Percentiles rank a stretch among this genome's conserved stretches.
Conservation (phyloP, 2,329 filamentous ascomycete species). For the Rhinocladiella similis region DNA sequence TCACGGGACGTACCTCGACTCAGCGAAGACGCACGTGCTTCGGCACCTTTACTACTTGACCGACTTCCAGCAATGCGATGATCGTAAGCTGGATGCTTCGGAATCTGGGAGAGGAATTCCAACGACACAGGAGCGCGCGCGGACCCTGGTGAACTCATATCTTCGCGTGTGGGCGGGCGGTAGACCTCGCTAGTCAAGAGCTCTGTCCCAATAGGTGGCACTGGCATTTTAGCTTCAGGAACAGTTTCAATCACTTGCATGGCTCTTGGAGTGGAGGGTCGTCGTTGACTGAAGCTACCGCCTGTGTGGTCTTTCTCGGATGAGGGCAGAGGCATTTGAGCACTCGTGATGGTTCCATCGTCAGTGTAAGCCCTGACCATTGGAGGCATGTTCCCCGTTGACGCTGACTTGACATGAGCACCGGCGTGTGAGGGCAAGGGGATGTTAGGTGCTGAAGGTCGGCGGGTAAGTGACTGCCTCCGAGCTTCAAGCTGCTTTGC, state of each 20-base stretch:
- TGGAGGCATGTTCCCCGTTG: conserved; percentile 28
- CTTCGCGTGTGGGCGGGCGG: conserved; percentile 35
- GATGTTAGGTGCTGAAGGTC: conserved; percentile 77
- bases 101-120: conserved; percentile 25
- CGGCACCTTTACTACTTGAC: conserved; percentile 40
- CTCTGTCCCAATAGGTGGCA: conserved; percentile 53
- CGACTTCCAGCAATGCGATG: conserved; percentile 36
- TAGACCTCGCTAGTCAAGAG: conserved; percentile 39
- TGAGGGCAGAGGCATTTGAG: conserved; percentile 39
- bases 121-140: conserved; percentile 15
- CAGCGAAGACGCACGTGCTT: conserved; percentile 53
- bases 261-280: conserved; percentile 88
- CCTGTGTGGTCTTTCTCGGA: conserved; percentile 53
- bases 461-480: conserved; percentile 76
- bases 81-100: conserved; percentile 29
- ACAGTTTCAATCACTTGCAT: conserved; percentile 65
- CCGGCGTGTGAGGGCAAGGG: conserved; percentile 65
- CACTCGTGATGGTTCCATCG: conserved; percentile 45
- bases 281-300: conserved; percentile 26
- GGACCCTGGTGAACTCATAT: conserved; percentile 18
- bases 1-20: conserved; percentile 47
- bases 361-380: conserved; percentile 42
- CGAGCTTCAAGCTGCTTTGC: conserved; percentile 87
- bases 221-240: conserved; percentile 53
- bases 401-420: conserved; percentile 40